A percentile compares a stretch with the other conserved stretches of the same genome.
These are phyloP conservation scores for Vitis hybrid DNA, from an alignment of 177 flowering plant species.

Conservation along the genomic window DNA sequence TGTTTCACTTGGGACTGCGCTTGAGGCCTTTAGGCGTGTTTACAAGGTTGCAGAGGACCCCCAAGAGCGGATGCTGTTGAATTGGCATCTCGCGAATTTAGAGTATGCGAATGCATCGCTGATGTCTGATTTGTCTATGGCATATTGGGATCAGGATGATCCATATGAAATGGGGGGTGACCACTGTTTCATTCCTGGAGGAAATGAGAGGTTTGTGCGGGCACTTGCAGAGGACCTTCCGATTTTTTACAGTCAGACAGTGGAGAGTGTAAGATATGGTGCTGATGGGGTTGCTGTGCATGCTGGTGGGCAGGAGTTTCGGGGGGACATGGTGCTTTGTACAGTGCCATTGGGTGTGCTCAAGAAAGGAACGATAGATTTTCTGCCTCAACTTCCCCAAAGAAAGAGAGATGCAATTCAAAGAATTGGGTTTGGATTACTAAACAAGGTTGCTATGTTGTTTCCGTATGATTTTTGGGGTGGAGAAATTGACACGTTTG, in stretches of 20 bases:
- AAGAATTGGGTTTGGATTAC: conserved; percentile 85
- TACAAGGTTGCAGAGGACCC: conserved; percentile 65
- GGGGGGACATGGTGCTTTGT: conserved; percentile 86
- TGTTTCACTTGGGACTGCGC: conserved; percentile 78
- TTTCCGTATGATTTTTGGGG: conserved; percentile 97
- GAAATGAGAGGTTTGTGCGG: conserved; percentile 79
- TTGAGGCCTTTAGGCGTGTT: conserved; percentile 79
- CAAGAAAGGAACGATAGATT: conserved; percentile 72
- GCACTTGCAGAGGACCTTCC: conserved; percentile 84
- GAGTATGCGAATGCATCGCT: conserved; percentile 94
- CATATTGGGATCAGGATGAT: conserved; percentile 99
- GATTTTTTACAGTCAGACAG: conserved; percentile 63
- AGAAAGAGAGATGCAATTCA: conserved; percentile 79
- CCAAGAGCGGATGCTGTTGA: conserved; percentile 81
- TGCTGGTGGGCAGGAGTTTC: conserved; percentile 75
- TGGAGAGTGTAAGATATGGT: conserved; percentile 74
- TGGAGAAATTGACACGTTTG: conserved; percentile 92
- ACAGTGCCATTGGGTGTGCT: conserved; percentile 97
- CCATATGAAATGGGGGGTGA: conserved; percentile 99
- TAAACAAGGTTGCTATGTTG: conserved; percentile 92
- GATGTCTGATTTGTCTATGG: conserved; percentile 85
- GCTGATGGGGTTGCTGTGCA: conserved; percentile 76
- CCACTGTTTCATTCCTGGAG: conserved; percentile 98
- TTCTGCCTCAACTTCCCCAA: conserved; percentile 87
- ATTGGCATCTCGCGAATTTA: conserved; percentile 98